A percentile compares a stretch with the other conserved stretches of the same genome.
Conservation (phyloP, 169 alveolate genomes). For the Theileria parva region DNA sequence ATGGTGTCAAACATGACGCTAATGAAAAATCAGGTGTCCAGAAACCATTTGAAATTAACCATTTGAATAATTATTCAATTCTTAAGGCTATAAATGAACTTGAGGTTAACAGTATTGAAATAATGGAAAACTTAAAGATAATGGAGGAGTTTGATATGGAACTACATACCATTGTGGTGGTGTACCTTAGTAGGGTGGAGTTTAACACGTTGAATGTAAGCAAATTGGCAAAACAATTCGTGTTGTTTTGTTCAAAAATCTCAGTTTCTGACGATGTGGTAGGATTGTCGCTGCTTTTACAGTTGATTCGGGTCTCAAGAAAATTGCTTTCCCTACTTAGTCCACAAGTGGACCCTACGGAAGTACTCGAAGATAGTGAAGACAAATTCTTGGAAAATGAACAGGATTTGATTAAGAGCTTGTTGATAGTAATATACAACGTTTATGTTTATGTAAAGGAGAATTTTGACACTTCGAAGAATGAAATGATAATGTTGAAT, state of each 20-base stretch:
- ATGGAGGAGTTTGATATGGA: neutral
- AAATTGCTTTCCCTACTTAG: constrained; percentile 13
- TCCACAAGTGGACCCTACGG: neutral
- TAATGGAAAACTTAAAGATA: neutral
- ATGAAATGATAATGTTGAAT: neutral
- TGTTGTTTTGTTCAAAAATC: neutral
- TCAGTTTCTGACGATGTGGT: neutral
- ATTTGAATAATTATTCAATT: constrained; percentile 6
- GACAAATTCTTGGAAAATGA: neutral
- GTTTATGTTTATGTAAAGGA: neutral
- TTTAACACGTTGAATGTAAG: constrained; percentile 1
- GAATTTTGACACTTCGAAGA: neutral
- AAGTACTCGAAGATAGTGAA: neutral
- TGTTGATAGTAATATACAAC: neutral
- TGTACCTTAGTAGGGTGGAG: constrained; percentile 16
- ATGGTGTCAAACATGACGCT: neutral
- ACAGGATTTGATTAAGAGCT: neutral
- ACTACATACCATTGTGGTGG: neutral
- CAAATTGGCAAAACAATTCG: constrained; percentile 4
- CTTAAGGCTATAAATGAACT: neutral
- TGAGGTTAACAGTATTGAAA: neutral
- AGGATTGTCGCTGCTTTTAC: constrained; percentile 4
- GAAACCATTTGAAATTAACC: neutral
- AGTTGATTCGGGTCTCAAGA: neutral
- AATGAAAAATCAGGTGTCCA: neutral